Evolutionary conservation across 331 rosid species (phyloP).

Genomic region (Malus hybrid): DNA sequence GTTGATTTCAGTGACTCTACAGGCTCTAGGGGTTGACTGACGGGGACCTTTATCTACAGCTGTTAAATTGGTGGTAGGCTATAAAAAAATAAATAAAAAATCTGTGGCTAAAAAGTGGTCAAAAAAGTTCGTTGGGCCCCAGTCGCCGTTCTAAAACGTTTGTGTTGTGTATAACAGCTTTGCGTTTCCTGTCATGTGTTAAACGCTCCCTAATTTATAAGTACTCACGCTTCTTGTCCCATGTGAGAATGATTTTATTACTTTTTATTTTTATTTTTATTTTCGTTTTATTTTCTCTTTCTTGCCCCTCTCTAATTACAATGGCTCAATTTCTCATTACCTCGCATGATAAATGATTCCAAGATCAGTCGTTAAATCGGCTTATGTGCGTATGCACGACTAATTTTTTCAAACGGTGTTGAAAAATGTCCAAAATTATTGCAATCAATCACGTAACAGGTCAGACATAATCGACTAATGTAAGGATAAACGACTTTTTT

Average conservation of each 20-base stretch:
- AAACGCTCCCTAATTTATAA: conserved; percentile 31
- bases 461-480: too few relatives aligned
- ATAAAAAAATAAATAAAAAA: too few relatives aligned
- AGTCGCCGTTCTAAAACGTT: conserved; percentile 34
- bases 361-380: too few relatives aligned
- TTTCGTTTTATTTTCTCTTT: background rate
- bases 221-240: conserved; percentile 1
- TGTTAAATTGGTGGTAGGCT: conserved; percentile 13
- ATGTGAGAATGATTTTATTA: conserved; percentile 23
- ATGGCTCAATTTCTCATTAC: background rate
- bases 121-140: conserved; percentile 19
- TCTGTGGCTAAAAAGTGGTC: conserved; percentile 10
- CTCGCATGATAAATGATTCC: too few relatives aligned
- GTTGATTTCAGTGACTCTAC: background rate
- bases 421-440: too few relatives aligned
- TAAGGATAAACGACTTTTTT: too few relatives aligned
- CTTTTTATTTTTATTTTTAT: background rate
- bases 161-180: conserved; percentile 51
- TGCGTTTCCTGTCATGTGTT: conserved; percentile 66
- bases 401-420: too few relatives aligned
- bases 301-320: background rate
- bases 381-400: too few relatives aligned
- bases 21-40: background rate
- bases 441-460: too few relatives aligned
- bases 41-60: conserved; percentile 34